Base-by-base conservation (phyloP, 2,329 filamentous ascomycete genomes). In the Raffaelea albimanens region DNA sequence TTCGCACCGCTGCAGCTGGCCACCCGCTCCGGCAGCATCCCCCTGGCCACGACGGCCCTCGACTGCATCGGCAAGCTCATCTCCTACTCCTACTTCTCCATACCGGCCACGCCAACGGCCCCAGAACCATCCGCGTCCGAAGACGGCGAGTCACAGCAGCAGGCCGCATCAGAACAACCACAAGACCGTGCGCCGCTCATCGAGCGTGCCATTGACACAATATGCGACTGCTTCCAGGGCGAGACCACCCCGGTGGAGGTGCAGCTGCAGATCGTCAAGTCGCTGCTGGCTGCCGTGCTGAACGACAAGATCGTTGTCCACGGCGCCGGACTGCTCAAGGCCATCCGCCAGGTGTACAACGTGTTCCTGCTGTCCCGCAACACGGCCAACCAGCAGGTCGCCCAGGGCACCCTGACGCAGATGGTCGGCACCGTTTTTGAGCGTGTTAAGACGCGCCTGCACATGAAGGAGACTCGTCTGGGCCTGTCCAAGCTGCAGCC, bases 261-360 rank as follows among this genome's bases (percentile, higher is more conserved):
- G 43, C 93, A 98, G 66, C 79, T 97, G 58, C 93, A 98, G 67
- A 98, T 98, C 57, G 88, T 98, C 63, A 97, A 98, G 69, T 97
- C 93, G 2, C 73, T 98, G 50, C 72, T 98, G 50, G 90, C 93
- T 14, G 94, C 94, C 14, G 93, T 98, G 14, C 72, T 98, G 54
- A 97, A 97, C 62, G 93, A 98, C 70, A 98, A 97, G 70, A 95
- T 97, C 55, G 89, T 98, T 40, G 94, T 98, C 2, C 93, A 98
- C 63, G 93, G 93, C 50, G 91, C 93, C 34, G 94, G 93, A 53
- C 75, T 98, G 52, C 75, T 98, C 55, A 98, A 98, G 70, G 91
- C 93, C 47, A 89, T 98, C 55, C 85, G 93, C 57, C 88, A 97
- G 66, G 95, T 96, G 50, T 98, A 98, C 73, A 98, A 98, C 70